These are phyloP conservation scores for Fraxinus platypoda DNA, from an alignment of 305 asterid species.

Conservation along the genomic window DNA sequence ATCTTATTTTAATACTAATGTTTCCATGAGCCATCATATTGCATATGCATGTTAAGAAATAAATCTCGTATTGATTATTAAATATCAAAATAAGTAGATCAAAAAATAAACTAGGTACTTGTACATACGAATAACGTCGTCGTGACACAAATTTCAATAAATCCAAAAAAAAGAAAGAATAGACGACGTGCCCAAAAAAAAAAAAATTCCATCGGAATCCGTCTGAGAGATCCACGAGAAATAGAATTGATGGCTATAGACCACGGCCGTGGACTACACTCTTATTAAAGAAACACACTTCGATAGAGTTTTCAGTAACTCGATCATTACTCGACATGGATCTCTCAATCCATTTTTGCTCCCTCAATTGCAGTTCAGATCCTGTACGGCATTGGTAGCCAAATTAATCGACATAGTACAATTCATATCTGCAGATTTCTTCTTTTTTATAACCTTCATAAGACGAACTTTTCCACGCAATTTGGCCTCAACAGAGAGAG, in stretches of 20 bases:
- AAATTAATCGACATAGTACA: conserved; percentile 37
- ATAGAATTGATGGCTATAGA: too few species aligned
- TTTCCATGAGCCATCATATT: too few species aligned
- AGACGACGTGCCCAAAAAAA: background rate
- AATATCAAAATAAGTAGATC: too few species aligned
- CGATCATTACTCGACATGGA: background rate
- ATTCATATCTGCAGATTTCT: conserved; percentile 32
- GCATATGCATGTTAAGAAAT: too few species aligned
- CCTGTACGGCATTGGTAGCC: conserved; percentile 25
- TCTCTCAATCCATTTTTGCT: background rate
- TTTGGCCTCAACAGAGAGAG: conserved; percentile 28
- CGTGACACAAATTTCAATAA: background rate
- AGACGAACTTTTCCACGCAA: conserved; percentile 43
- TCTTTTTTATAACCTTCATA: conserved; percentile 40
- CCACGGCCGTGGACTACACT: background rate
- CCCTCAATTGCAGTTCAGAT: conserved; percentile 40
- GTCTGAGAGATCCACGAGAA: background rate
- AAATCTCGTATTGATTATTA: too few species aligned
- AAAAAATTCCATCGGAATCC: too few species aligned
- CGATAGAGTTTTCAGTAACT: background rate
- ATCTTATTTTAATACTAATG: too few species aligned
- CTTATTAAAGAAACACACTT: background rate
- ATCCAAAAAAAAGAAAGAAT: background rate
- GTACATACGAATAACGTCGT: background rate
- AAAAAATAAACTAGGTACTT: background rate